phyloP scores from a whole-genome alignment of 345 rosid species.

The Rhizophora apiculata region DNA sequence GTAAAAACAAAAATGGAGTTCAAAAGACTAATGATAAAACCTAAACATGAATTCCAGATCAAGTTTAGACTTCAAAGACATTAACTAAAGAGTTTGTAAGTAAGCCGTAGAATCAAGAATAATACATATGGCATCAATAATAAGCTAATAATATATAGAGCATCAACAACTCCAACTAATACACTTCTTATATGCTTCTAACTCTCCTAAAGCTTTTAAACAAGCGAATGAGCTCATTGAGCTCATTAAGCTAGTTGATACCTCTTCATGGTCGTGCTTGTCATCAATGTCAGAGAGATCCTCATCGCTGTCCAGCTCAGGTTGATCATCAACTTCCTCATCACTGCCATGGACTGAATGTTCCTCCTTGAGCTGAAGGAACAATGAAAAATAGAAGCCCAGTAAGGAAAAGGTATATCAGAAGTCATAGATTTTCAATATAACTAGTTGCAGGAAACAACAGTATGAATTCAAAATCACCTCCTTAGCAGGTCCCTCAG shows the following conservation, averaged over 20 bases:
- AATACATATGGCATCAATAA: no score
- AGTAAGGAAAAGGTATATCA: neutral
- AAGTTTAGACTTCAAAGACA: neutral
- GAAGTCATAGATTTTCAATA: neutral
- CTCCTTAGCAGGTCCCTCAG: constrained; percentile 91
- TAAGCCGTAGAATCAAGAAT: no score
- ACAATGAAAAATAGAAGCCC: constrained; percentile 7
- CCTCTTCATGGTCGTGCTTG: constrained; percentile 71
- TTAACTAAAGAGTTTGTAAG: no score
- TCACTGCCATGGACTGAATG: constrained; percentile 93
- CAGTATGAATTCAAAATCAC: constrained; percentile 29
- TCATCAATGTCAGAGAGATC: constrained; percentile 69
- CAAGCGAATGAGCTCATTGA: neutral
- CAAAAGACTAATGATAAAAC: neutral
- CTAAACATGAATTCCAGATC: neutral
- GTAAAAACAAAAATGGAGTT: neutral
- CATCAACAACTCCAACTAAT: no score
- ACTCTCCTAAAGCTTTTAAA: neutral
- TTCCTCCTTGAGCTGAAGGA: constrained; percentile 75
- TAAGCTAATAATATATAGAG: no score
- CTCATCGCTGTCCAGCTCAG: constrained; percentile 80
- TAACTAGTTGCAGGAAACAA: neutral
- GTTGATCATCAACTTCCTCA: constrained; percentile 89
- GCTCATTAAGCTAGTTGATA: constrained; percentile 10
- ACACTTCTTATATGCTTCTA: no score